A percentile compares a stretch with the other conserved stretches of the same genome.
phyloP scores from a whole-genome alignment of 495 filamentous ascomycete species.

The Penicillium cataractarum region DNA sequence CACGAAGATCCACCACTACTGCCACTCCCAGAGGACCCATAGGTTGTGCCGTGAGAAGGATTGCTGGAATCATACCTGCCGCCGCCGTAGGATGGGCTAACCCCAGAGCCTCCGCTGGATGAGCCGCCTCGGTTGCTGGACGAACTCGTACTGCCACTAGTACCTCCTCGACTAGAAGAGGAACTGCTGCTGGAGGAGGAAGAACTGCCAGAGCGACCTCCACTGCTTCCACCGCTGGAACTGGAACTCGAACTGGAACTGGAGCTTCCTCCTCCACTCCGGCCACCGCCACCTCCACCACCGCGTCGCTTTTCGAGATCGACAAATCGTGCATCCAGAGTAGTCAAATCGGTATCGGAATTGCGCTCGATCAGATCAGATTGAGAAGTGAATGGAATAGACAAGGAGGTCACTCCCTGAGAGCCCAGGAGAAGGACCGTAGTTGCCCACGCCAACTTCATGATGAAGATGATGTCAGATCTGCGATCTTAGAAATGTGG shows the following conservation, averaged over 20 bases:
- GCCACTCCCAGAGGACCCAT: neutral
- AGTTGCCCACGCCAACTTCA: constrained; percentile 37
- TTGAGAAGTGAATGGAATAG: constrained; percentile 22
- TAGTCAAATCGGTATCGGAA: constrained; percentile 25
- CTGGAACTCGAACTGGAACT: constrained; percentile 25
- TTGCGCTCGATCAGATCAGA: constrained; percentile 30
- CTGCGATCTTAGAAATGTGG: neutral
- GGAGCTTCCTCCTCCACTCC: neutral
- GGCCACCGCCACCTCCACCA: constrained; percentile 39
- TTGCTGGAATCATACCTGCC: constrained; percentile 21
- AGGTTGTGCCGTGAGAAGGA: neutral
- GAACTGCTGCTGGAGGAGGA: constrained; percentile 16
- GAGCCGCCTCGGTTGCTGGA: constrained; percentile 61
- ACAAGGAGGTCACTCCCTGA: constrained; percentile 32
- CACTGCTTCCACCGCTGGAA: constrained; percentile 29
- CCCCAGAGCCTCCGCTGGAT: constrained; percentile 42
- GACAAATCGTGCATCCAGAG: constrained; percentile 14
- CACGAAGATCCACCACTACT: neutral
- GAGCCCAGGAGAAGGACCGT: constrained; percentile 36
- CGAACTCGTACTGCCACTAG: constrained; percentile 23
- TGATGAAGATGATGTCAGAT: constrained; percentile 18
- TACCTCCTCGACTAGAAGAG: constrained; percentile 1
- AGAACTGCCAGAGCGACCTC: constrained; percentile 29
- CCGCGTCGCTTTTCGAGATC: constrained; percentile 53
- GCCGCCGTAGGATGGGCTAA: constrained; percentile 20